Base-by-base conservation (phyloP, 163 green algal genomes). In the Volvox carteri region DNA sequence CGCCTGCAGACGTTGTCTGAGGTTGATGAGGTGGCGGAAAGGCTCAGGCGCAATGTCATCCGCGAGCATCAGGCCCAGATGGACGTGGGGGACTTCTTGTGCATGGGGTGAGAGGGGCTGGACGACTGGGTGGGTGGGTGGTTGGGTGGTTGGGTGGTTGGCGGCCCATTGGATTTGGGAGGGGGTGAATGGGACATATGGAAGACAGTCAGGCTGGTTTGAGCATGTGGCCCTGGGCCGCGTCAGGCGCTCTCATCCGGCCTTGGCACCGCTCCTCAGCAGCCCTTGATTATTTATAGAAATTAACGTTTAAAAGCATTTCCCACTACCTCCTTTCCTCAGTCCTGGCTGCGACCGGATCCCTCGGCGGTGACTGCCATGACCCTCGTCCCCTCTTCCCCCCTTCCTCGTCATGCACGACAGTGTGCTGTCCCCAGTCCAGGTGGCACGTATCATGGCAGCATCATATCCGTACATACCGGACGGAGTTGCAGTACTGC, bases 391-490 rank as follows among this genome's bases (percentile, higher is more conserved):
- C 50, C 16, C 16, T 25, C 16, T 25, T 16, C 50, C 50, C 16
- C 14, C 50, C 12, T 60, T 25, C 50, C 50, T 60, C 7, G 18
- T 25, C 41, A 16, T 58, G 72, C 72, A 14, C 42, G 41, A 41
- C 48, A 78, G 65, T 50, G 65, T 79, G 46, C 81, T 87, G 42
- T 42, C 46, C 14, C 81, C 62, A 7, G 5, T 73, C 25, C 81
- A 87, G 25, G 25, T 87, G 65, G 81, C 81, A 2, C 58, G 75
- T 11, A 14, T 41, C 25, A 28, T 72, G 33, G 21, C 48, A 23
- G 81, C 23, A 7, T 70, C 81, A 2, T 87, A 68, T 46, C 81
- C 81, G 0, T 73, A 80, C 81, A 79, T 80, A 21, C 79, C 79
- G 7, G 79, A 86, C 60, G 60, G 41, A 3, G 60, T 86, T 1